Base-by-base conservation (phyloP, 108 stramenopile species). In the Skeletonema marinoi region DNA sequence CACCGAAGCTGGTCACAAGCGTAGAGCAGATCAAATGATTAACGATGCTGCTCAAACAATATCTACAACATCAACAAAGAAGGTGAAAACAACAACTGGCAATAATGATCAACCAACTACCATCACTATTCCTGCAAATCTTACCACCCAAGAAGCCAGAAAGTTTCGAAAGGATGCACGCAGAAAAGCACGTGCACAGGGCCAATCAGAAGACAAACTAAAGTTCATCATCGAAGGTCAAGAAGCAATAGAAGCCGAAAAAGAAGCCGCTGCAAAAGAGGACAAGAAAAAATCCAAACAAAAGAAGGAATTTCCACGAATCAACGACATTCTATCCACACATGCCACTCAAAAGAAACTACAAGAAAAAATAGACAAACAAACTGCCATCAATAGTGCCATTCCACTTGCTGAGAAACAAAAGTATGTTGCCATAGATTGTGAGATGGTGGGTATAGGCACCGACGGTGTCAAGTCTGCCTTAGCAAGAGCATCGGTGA, bases 401-500 rank as follows among this genome's bases (percentile, higher is more conserved):
- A 48, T 85, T 0, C 81, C 87, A 41, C 29, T 66, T 25, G 67
- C 82, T 32, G 70, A 85, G 32, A 67, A 85, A 66, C 46, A 73
- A 32, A 80, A 79, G 41, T 96, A 94, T 72, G 67, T 95, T 25
- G 97, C 93, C 9, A 67, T 99, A 62, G 98, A 99, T 83, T 99
- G 98, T 79, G 98, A 99, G 80, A 99, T 99, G 98, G 98, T 99
- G 48, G 98, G 98, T 32, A 94, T 97, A 32, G 97, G 97, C 14
- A 68, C 84, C 33, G 82, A 82, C n/a, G 93, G 93, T n/a, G 85
- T 83, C 65, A 87, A 89, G 32, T 91, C 90, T 31, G 95, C 87
- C 7, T 73, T 98, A 68, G 97, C 97, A 14, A 92, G 94, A 29
- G 96, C 93, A 11, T 96, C 94, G n/a, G 77, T 93, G 9, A 85